A percentile compares a stretch with the other conserved stretches of the same genome.
Conservation (phyloP, 2,329 filamentous ascomycete genomes). For the Stagonosporopsis vannaccii region DNA sequence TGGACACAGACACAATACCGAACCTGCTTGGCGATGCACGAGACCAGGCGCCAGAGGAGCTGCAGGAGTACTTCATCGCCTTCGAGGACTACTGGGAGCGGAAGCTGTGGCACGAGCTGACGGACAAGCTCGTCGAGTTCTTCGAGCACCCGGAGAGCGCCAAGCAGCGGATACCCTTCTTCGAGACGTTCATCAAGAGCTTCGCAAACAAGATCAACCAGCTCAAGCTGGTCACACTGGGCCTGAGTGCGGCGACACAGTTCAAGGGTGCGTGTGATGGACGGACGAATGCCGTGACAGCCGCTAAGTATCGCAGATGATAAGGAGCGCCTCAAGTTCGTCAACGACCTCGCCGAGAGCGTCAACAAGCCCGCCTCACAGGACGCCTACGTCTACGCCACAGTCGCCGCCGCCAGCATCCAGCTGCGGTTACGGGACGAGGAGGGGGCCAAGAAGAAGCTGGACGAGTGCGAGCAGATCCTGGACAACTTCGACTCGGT, state of each 20-base stretch:
- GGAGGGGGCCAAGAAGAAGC: conserved; percentile 82
- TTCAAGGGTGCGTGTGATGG: conserved; percentile 67
- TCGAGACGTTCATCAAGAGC: conserved; percentile 92
- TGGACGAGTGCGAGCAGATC: conserved; percentile 86
- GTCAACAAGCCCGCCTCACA: conserved; percentile 92
- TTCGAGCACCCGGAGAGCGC: conserved; percentile 84
- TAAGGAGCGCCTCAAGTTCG: conserved; percentile 83
- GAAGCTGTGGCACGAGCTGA: conserved; percentile 99
- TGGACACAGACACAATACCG: conserved; percentile 87
- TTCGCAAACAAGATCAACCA: conserved; percentile 99
- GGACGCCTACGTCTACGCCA: conserved; percentile 94
- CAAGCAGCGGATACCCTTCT: conserved; percentile 85
- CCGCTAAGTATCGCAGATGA: conserved; percentile 68
- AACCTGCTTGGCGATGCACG: conserved; percentile 93
- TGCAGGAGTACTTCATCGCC: conserved; percentile 85
- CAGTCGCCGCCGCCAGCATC: conserved; percentile 85
- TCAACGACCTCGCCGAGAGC: conserved; percentile 81
- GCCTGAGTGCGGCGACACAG: conserved; percentile 84
- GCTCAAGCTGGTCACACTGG: conserved; percentile 92
- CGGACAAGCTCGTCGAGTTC: conserved; percentile 84
- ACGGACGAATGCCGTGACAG: background rate
- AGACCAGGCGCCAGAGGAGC: conserved; percentile 83
- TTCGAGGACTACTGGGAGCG: conserved; percentile 99
- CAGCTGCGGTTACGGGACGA: conserved; percentile 82
- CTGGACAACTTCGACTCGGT: conserved; percentile 93